Conservation (phyloP, 192 early-diverging fungal species). For the Chytriomyces confervae region DNA sequence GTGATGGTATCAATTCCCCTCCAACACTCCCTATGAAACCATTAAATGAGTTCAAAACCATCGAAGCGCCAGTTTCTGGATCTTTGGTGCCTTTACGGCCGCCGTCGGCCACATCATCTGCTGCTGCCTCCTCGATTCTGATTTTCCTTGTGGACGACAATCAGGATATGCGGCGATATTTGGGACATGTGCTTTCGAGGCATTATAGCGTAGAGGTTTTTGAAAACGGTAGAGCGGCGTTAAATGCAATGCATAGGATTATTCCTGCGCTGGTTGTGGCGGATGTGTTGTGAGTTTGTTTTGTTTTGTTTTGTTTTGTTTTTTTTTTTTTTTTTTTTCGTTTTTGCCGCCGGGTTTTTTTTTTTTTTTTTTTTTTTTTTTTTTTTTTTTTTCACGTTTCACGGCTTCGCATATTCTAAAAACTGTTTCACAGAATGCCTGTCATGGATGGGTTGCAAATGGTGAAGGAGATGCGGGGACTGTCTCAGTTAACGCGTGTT, state of each 20-base stretch:
- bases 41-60: no score
- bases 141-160: slow-evolving; percentile 58
- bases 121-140: not conserved
- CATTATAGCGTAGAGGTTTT: slow-evolving; percentile 10
- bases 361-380: no score
- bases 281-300: slow-evolving; percentile 12
- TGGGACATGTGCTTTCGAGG: slow-evolving; percentile 5
- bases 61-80: not conserved
- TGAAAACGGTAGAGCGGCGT: slow-evolving; percentile 17
- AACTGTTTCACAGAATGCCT: slow-evolving; percentile 55
- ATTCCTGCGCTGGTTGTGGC: slow-evolving; percentile 5
- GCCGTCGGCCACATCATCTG: not conserved
- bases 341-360: no score
- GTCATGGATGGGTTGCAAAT: slow-evolving; percentile 66
- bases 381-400: no score
- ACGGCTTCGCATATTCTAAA: not conserved
- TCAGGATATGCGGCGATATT: slow-evolving; percentile 49
- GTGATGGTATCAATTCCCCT: not conserved
- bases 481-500: slow-evolving; percentile 45
- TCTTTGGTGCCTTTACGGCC: not conserved
- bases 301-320: no score
- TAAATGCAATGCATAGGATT: slow-evolving; percentile 10
- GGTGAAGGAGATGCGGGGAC: slow-evolving; percentile 44
- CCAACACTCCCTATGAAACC: no score
- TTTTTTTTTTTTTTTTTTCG: no score